Evolutionary conservation across 2,329 filamentous ascomycete species (phyloP).

Genomic region (Hymenoscyphus repandus): DNA sequence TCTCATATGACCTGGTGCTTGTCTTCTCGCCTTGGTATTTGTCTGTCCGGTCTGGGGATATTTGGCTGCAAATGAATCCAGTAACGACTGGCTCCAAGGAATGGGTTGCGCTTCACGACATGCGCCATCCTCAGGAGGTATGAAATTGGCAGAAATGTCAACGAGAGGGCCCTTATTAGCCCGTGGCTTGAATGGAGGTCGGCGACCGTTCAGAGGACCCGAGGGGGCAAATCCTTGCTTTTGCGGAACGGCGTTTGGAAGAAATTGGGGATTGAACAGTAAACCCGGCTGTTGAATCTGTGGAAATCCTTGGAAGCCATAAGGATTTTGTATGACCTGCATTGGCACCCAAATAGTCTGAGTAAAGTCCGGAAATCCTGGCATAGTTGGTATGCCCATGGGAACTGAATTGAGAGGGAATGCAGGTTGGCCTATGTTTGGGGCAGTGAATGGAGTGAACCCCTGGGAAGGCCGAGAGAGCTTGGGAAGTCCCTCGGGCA

Average conservation of each 20-base stretch:
- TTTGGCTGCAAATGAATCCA: constrained; percentile 25
- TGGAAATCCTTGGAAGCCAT: background rate
- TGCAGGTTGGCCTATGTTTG: background rate
- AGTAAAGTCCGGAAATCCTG: background rate
- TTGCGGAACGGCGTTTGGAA: too few relatives aligned
- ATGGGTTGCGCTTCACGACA: constrained; percentile 22
- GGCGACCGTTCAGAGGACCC: background rate
- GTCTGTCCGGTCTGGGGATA: constrained; percentile 30
- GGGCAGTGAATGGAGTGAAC: too few relatives aligned
- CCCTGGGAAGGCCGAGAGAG: background rate
- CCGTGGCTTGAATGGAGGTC: constrained; percentile 2
- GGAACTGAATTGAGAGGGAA: background rate
- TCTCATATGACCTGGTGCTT: constrained; percentile 9
- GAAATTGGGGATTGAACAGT: too few relatives aligned
- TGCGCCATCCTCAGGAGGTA: constrained; percentile 14
- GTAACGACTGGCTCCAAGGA: constrained; percentile 20
- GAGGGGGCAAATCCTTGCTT: too few relatives aligned
- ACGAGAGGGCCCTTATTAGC: constrained; percentile 3
- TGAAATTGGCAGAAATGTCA: constrained; percentile 1
- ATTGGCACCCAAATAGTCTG: constrained; percentile 6
- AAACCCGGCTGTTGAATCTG: background rate
- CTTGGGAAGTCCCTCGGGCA: constrained; percentile 2
- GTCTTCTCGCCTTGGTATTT: constrained; percentile 3
- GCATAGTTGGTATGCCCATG: background rate
- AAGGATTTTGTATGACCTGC: background rate